These are phyloP conservation scores for Boletus edulis DNA, from an alignment of 768 basidiomycete species.

Conservation along the genomic window DNA sequence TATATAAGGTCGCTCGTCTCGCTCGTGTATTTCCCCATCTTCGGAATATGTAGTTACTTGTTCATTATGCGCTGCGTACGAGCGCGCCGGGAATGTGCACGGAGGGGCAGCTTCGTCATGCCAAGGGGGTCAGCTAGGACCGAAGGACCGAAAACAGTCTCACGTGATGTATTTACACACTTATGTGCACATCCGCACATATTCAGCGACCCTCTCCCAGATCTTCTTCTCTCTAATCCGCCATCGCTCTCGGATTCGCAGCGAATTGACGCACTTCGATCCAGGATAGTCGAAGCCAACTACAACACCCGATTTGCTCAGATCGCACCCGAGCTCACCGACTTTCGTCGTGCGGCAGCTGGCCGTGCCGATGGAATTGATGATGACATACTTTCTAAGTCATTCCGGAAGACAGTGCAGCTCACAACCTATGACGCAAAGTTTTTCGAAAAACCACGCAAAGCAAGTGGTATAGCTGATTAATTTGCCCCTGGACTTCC, in stretches of 20 bases:
- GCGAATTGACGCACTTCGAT: not conserved
- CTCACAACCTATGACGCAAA: constrained; percentile 13
- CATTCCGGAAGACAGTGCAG: constrained; percentile 10
- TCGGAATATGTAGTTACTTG: too few species aligned
- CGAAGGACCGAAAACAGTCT: too few species aligned
- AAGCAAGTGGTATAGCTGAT: not conserved
- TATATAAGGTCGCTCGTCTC: too few species aligned
- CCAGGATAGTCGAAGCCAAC: constrained; percentile 1
- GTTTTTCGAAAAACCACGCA: constrained; percentile 5
- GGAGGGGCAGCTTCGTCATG: too few species aligned
- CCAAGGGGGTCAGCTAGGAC: too few species aligned
- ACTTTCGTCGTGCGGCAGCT: constrained; percentile 1
- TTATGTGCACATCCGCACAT: too few species aligned
- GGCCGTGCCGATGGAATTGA: not conserved
- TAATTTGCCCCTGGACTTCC: constrained; percentile 19
- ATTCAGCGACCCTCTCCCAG: not conserved
- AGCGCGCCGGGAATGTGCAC: too few species aligned
- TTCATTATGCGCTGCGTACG: too few species aligned
- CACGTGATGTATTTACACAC: too few species aligned
- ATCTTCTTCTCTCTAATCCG: not conserved
- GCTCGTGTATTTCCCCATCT: too few species aligned
- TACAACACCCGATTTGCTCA: constrained; percentile 2
- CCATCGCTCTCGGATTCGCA: not conserved
- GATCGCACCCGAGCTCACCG: constrained; percentile 1
- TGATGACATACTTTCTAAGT: not conserved